These are phyloP conservation scores for Suhomyces kilbournensis DNA, from an alignment of 805 yeast species.

Conservation along the genomic window DNA sequence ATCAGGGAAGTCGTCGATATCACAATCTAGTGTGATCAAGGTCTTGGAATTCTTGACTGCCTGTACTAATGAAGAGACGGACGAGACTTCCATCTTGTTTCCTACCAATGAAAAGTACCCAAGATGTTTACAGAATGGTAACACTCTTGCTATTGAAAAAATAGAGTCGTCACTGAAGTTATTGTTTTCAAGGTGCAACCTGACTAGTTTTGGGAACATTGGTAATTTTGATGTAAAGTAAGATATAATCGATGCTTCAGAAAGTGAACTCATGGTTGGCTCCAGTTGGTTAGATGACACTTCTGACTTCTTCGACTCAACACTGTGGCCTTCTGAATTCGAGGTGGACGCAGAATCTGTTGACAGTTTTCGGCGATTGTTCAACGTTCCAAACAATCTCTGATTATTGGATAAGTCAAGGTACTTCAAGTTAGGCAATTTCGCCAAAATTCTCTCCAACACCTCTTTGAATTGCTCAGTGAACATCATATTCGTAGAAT, in stretches of 20 bases:
- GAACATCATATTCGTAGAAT: slow-evolving; percentile 57
- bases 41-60: slow-evolving; percentile 66
- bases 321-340: neutral
- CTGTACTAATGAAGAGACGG: slow-evolving; percentile 63
- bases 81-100: slow-evolving; percentile 55
- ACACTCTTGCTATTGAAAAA: slow-evolving; percentile 58
- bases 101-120: slow-evolving; percentile 70
- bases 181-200: slow-evolving; percentile 73
- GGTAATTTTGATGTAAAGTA: slow-evolving; percentile 66
- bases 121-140: slow-evolving; percentile 65
- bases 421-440: slow-evolving; percentile 58
- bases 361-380: neutral
- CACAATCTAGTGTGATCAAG: slow-evolving; percentile 71
- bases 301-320: neutral
- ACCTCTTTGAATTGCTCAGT: slow-evolving; percentile 47
- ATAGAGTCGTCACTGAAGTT: slow-evolving; percentile 55
- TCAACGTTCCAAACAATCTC: slow-evolving; percentile 54
- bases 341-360: neutral
- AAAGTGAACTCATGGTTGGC: neutral
- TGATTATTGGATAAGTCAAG: slow-evolving; percentile 75
- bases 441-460: slow-evolving; percentile 49
- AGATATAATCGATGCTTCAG: slow-evolving; percentile 38
- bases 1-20: slow-evolving; percentile 58
- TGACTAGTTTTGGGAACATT: slow-evolving; percentile 55
- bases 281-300: neutral